Evolutionary conservation across 192 early-diverging fungal genomes (phyloP).

Genomic region (Coemansia sp.): DNA sequence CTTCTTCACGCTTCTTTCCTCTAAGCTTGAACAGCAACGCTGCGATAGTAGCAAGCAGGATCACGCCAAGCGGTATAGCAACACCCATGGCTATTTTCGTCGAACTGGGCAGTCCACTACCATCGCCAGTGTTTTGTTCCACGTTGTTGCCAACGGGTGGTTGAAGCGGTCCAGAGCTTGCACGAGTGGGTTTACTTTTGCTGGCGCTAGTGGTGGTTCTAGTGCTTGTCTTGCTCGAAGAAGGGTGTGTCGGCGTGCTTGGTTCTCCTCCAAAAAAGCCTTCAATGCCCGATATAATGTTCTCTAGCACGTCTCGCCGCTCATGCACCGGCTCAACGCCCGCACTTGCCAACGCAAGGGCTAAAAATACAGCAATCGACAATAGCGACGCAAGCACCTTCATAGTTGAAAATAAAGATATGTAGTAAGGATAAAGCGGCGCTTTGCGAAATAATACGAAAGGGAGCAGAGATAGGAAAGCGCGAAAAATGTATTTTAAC

Average conservation of each 20-base stretch:
- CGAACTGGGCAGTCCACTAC: background rate
- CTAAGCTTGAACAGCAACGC: background rate
- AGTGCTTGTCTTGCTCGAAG: background rate
- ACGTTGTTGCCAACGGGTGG: background rate
- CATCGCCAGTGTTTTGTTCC: background rate
- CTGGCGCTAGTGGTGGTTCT: background rate
- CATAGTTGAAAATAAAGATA: background rate
- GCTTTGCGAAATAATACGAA: background rate
- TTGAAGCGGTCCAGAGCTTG: background rate
- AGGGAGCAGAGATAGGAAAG: background rate
- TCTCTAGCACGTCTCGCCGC: background rate
- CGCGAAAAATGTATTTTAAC: background rate
- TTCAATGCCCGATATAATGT: background rate
- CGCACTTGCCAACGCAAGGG: background rate
- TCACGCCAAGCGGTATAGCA: background rate
- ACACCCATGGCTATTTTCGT: conserved; percentile 10
- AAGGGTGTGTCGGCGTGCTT: background rate
- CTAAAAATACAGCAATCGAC: background rate
- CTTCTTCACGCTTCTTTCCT: background rate
- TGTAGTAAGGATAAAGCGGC: background rate
- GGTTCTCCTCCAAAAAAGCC: background rate
- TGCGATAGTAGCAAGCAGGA: background rate
- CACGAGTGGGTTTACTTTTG: background rate
- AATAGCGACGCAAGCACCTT: background rate
- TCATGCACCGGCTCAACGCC: background rate